A percentile compares a stretch with the other conserved stretches of the same genome.
Conservation (phyloP, 495 filamentous ascomycete species). For the Evansstolkia leycettana region DNA sequence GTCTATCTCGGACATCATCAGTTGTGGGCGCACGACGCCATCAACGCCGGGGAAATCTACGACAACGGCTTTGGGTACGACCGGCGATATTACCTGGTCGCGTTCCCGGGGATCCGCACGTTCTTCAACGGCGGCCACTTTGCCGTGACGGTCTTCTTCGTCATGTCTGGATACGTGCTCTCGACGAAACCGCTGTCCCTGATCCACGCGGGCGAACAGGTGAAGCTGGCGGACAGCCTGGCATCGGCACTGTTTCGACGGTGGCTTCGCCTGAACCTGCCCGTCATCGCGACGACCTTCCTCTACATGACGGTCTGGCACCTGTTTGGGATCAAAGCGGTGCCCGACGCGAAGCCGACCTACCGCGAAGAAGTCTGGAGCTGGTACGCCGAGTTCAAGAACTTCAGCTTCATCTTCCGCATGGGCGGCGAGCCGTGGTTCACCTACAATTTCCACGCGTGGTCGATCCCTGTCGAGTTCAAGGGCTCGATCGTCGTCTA, state of each 20-base stretch:
- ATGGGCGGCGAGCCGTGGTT: conserved; percentile 32
- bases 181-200: conserved; percentile 35
- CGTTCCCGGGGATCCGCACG: conserved; percentile 28
- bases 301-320: conserved; percentile 37
- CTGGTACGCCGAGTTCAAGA: conserved; percentile 48
- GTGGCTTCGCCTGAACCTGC: conserved; percentile 31
- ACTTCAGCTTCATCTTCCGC: conserved; percentile 45
- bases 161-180: conserved; percentile 48
- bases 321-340: conserved; percentile 30
- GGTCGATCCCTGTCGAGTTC: conserved; percentile 41
- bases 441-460: conserved; percentile 34
- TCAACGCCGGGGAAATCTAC: conserved; percentile 10
- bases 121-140: conserved; percentile 37
- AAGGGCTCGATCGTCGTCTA: conserved; percentile 36
- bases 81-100: conserved; percentile 14
- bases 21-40: conserved; percentile 19
- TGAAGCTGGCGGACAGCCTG: conserved; percentile 18
- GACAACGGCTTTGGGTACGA: conserved; percentile 21
- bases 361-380: conserved; percentile 34
- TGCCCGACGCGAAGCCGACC: conserved; percentile 18
- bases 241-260: conserved; percentile 34
- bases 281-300: conserved; percentile 35
- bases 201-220: conserved; percentile 31
- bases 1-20: conserved; percentile 32
- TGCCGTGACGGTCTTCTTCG: conserved; percentile 47